These are phyloP conservation scores for Cystofilobasidium capitatum DNA, from an alignment of 768 basidiomycete genomes.

Conservation along the genomic window DNA sequence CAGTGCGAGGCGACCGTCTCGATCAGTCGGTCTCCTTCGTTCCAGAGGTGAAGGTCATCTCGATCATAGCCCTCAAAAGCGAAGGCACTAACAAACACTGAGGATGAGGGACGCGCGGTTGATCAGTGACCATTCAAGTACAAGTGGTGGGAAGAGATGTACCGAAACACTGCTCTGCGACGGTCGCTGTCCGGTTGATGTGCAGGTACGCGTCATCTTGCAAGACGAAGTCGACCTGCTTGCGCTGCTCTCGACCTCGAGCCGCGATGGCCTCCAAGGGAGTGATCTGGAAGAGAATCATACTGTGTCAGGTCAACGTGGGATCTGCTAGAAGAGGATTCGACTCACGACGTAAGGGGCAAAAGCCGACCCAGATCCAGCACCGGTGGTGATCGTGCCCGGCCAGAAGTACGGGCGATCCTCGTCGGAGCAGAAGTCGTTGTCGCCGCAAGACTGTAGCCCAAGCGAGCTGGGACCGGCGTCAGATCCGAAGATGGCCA, in stretches of 20 bases:
- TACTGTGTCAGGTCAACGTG: background rate
- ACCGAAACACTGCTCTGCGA: slow-evolving; percentile 16
- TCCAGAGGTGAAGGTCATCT: slow-evolving; percentile 26
- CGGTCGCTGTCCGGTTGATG: slow-evolving; percentile 21
- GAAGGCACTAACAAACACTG: slow-evolving; percentile 36
- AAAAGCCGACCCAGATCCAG: slow-evolving; percentile 8
- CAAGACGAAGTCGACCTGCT: slow-evolving; percentile 34
- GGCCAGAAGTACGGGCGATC: slow-evolving; percentile 14
- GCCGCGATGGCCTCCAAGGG: slow-evolving; percentile 36
- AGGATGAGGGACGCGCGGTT: too few relatives aligned
- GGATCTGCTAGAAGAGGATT: background rate
- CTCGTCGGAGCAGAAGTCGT: slow-evolving; percentile 11
- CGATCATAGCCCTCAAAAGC: slow-evolving; percentile 38
- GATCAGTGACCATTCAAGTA: background rate
- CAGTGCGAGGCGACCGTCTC: slow-evolving; percentile 16
- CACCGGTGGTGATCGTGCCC: slow-evolving; percentile 11
- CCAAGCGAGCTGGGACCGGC: slow-evolving; percentile 13
- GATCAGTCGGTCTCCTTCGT: slow-evolving; percentile 21
- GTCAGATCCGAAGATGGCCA: slow-evolving; percentile 19
- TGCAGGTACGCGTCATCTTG: slow-evolving; percentile 32
- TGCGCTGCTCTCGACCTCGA: slow-evolving; percentile 30
- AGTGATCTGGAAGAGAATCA: background rate
- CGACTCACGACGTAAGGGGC: slow-evolving; percentile 28
- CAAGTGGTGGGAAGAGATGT: background rate
- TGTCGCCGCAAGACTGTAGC: slow-evolving; percentile 12